phyloP scores from a whole-genome alignment of 441 rosid genomes.

The Eutrema salsugineum region DNA sequence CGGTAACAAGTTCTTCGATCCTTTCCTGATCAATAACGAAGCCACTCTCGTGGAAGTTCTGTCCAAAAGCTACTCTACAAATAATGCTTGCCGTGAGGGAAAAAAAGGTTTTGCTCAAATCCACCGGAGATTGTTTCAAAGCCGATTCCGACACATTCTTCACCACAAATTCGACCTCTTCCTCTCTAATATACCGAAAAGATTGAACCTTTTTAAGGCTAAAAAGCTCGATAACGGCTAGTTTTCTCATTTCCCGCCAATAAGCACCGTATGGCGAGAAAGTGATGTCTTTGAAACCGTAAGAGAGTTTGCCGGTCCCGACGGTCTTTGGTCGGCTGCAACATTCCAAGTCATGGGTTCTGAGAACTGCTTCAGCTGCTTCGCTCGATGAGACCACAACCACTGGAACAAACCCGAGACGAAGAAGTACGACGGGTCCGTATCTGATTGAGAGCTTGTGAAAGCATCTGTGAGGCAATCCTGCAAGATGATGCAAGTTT shows the following conservation, averaged over 20 bases:
- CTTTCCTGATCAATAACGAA: slow-evolving; percentile 6
- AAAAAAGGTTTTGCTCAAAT: slow-evolving; percentile 2
- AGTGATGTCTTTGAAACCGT: background rate
- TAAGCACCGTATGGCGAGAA: background rate
- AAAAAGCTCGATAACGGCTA: slow-evolving; percentile 10
- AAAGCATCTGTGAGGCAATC: slow-evolving; percentile 33
- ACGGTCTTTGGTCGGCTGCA: slow-evolving; percentile 3
- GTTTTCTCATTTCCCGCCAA: slow-evolving; percentile 17
- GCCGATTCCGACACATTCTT: slow-evolving; percentile 10
- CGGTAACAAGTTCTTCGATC: background rate
- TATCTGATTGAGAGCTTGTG: slow-evolving; percentile 36
- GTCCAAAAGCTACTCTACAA: slow-evolving; percentile 13
- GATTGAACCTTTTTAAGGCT: slow-evolving; percentile 10
- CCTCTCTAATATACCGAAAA: slow-evolving; percentile 16
- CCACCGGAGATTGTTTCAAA: background rate
- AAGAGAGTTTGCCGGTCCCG: background rate
- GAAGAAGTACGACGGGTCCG: slow-evolving; percentile 44
- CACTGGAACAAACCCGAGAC: slow-evolving; percentile 28
- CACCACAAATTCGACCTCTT: background rate
- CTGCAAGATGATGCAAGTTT: slow-evolving; percentile 47
- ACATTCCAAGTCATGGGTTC: background rate
- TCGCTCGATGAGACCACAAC: slow-evolving; percentile 32
- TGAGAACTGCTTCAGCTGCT: slow-evolving; percentile 18
- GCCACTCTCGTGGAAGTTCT: slow-evolving; percentile 5
- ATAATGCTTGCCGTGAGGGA: slow-evolving; percentile 10